Base-by-base conservation (phyloP, 441 rosid genomes). In the Pelargonium australe region DNA sequence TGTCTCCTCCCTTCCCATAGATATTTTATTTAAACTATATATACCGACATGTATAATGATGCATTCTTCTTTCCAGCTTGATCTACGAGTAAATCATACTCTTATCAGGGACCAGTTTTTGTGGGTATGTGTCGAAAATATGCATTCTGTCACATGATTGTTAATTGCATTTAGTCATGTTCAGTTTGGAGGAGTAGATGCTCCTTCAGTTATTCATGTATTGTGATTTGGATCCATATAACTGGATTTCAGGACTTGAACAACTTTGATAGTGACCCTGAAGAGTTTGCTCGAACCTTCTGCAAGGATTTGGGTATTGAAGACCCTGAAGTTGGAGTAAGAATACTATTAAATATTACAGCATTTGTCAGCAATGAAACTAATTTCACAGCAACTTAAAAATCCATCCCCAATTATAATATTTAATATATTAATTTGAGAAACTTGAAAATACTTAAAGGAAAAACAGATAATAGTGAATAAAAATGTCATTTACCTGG, bases 261-360 rank as follows among this genome's bases (percentile, higher is more conserved):
- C 85, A 89, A 89, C 77, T 89, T 85, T 74, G 91, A 91, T 44
- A 91, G 95, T 82, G 95, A 89, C 77, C 98, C 96, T 68, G 97
- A 91, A 82, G 91, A 86, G 66, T 91, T 93, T 63, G 92, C 96
- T 70, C 80, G 84, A 78, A 86, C 93, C 75, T 86, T 93, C 75
- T 93, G 97, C 77, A 81, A 76, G 74, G 96, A 93, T 84, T 71
- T 93, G 85, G 88, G 79, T 63, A 84, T 93, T 77, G 81, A 81
- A 75, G 98, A 91, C 82, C 98, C 96, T 69, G 95, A 93, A 88
- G 95, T 88, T 73, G 96, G 90, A 63, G 98, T 93, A 82, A 87
- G 89, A 70, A 72, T 69, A 69, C 34, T 53, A 1, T 53, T 4
- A 53, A n/a, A 17, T 13, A 53, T 19, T 53, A 14, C 60, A 53